Evolutionary conservation across 805 yeast genomes (phyloP).

Genomic region (Nakazawaea ambrosiae): DNA sequence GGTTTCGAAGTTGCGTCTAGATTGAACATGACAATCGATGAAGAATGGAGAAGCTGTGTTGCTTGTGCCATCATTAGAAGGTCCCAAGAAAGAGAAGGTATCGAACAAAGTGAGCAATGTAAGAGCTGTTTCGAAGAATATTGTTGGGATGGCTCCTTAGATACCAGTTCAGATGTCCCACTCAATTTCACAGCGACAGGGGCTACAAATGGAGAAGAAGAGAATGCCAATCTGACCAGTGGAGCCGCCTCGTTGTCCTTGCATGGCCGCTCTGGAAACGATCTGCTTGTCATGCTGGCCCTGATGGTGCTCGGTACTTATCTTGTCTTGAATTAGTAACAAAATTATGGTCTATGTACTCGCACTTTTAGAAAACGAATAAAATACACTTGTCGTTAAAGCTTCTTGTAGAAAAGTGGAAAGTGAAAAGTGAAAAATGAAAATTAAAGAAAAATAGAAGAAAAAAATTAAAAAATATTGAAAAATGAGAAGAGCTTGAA

Average conservation of each 20-base stretch:
- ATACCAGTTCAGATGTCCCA: conserved; percentile 1
- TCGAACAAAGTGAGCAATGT: conserved; percentile 63
- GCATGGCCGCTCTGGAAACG: neutral
- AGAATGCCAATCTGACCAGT: conserved; percentile 17
- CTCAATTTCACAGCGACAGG: conserved; percentile 35
- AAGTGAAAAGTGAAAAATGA: no score
- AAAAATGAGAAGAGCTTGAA: neutral
- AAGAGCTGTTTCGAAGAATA: conserved; percentile 59
- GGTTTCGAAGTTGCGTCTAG: conserved; percentile 69
- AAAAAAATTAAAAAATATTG: neutral
- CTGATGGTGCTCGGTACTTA: conserved; percentile 1
- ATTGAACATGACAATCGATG: conserved; percentile 59
- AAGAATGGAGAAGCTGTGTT: conserved; percentile 65
- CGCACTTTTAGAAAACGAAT: no score
- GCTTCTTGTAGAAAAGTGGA: no score
- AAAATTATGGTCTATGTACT: no score
- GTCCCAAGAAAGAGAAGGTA: conserved; percentile 60
- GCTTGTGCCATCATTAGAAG: conserved; percentile 82
- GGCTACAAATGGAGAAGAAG: conserved; percentile 23
- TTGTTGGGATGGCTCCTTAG: conserved; percentile 63
- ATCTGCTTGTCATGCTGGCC: neutral
- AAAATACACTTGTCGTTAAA: no score
- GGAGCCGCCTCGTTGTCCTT: conserved; percentile 10
- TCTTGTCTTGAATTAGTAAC: neutral
- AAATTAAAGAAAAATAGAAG: neutral